These are phyloP conservation scores for Fusarium sp. DNA, from an alignment of 2,329 filamentous ascomycete species.

Conservation along the genomic window DNA sequence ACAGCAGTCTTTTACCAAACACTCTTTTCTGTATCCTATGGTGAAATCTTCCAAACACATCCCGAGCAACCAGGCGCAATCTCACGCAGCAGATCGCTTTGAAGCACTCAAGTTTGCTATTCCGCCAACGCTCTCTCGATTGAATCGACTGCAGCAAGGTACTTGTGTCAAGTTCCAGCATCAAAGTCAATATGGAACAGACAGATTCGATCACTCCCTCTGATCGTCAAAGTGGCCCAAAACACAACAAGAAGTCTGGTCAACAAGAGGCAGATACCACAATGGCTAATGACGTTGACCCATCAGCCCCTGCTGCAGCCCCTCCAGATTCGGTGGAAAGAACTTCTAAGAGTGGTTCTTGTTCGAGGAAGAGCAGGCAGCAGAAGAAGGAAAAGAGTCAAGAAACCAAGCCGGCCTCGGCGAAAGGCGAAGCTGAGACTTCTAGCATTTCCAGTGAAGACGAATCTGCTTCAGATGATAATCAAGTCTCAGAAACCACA, in stretches of 20 bases:
- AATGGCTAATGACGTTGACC: slow-evolving; percentile 14
- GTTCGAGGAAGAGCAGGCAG: slow-evolving; percentile 24
- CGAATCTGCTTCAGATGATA: slow-evolving; percentile 19
- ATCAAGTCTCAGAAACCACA: slow-evolving; percentile 6
- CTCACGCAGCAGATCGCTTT: not conserved
- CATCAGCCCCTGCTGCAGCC: slow-evolving; percentile 2
- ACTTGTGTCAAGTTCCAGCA: not conserved
- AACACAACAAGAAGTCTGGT: slow-evolving; percentile 23
- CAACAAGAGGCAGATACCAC: slow-evolving; percentile 23
- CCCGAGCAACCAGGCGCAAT: not conserved
- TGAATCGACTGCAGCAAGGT: not conserved
- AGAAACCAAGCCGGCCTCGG: not conserved
- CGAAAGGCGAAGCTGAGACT: slow-evolving; percentile 17
- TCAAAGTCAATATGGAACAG: slow-evolving; percentile 27
- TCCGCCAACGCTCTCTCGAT: not conserved
- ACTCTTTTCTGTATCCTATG: not conserved
- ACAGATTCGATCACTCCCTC: slow-evolving; percentile 24
- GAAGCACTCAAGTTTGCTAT: not conserved
- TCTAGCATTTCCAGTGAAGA: slow-evolving; percentile 15
- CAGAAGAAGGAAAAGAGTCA: slow-evolving; percentile 25
- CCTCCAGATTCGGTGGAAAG: slow-evolving; percentile 17
- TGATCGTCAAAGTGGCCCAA: slow-evolving; percentile 30
- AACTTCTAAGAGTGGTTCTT: slow-evolving; percentile 1
- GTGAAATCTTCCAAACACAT: not conserved
- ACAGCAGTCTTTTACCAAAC: not conserved